phyloP scores from a whole-genome alignment of 2,329 filamentous ascomycete species.

The Cercospora canescens region DNA sequence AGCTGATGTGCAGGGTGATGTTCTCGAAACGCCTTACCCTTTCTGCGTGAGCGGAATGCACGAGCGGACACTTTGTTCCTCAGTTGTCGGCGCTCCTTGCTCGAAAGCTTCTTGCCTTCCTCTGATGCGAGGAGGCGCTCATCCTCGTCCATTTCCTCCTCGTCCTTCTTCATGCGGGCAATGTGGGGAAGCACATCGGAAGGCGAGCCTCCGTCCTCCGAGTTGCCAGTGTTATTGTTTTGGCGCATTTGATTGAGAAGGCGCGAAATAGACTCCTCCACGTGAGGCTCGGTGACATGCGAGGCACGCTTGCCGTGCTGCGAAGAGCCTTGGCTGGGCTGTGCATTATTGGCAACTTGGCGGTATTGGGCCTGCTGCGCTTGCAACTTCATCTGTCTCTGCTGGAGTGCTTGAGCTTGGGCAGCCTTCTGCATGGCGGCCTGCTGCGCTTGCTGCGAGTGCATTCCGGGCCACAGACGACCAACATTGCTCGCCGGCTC shows the following conservation, averaged over 20 bases:
- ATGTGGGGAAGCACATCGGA: constrained; percentile 62
- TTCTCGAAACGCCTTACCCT: constrained; percentile 64
- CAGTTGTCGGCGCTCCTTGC: constrained; percentile 95
- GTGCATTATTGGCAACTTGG: constrained; percentile 29
- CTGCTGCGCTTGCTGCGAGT: constrained; percentile 77
- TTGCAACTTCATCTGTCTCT: constrained; percentile 52
- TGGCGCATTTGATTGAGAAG: constrained; percentile 90
- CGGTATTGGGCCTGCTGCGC: constrained; percentile 40
- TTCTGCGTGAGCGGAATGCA: constrained; percentile 95
- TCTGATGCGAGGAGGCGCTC: constrained; percentile 92
- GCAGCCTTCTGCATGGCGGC: constrained; percentile 57
- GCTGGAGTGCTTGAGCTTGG: constrained; percentile 40
- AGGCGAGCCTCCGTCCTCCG: constrained; percentile 49
- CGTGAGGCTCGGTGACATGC: constrained; percentile 47
- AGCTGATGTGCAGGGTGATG: constrained; percentile 40
- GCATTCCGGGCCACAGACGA: constrained; percentile 88
- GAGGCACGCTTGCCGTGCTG: constrained; percentile 45
- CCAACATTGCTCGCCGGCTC: constrained; percentile 57
- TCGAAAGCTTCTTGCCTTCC: constrained; percentile 98
- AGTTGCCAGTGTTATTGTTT: constrained; percentile 56
- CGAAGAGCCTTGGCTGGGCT: constrained; percentile 31
- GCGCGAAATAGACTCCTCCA: constrained; percentile 89
- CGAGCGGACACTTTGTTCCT: constrained; percentile 98
- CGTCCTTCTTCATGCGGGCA: constrained; percentile 80
- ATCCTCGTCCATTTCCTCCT: constrained; percentile 98